Evolutionary conservation across 371 early-diverging fungal genomes (phyloP).

Genomic region (Apophysomyces ossiformis): DNA sequence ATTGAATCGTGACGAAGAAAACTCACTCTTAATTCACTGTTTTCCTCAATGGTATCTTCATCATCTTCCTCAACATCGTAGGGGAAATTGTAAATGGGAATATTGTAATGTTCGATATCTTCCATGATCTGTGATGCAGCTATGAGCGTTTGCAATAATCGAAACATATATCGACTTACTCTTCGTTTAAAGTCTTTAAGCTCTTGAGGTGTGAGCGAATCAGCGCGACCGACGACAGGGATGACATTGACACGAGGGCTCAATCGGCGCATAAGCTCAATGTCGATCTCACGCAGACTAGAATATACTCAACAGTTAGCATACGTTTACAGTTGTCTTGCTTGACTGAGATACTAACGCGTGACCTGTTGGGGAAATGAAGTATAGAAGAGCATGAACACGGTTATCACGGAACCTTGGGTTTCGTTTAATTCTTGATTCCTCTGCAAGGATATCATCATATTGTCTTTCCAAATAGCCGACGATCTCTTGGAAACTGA

Average conservation of each 20-base stretch:
- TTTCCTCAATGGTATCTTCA: slow-evolving; percentile 95
- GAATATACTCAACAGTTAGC: slow-evolving; percentile 3
- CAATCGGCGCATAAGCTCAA: slow-evolving; percentile 94
- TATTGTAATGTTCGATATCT: slow-evolving; percentile 89
- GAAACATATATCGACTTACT: slow-evolving; percentile 40
- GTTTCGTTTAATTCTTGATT: slow-evolving; percentile 93
- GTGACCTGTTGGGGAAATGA: slow-evolving; percentile 97
- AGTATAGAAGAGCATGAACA: slow-evolving; percentile 97
- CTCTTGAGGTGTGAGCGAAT: slow-evolving; percentile 78
- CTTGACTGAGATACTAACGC: slow-evolving; percentile 47
- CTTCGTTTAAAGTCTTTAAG: slow-evolving; percentile 84
- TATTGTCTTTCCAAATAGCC: slow-evolving; percentile 94
- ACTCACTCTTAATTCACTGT: slow-evolving; percentile 82
- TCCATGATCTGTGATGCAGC: slow-evolving; percentile 74
- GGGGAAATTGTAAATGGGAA: slow-evolving; percentile 90
- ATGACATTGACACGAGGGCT: slow-evolving; percentile 95
- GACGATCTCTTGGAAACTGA: slow-evolving; percentile 82
- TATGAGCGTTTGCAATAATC: background rate
- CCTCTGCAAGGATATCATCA: slow-evolving; percentile 95
- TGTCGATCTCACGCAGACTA: slow-evolving; percentile 95
- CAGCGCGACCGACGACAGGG: slow-evolving; percentile 86
- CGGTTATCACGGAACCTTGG: slow-evolving; percentile 97
- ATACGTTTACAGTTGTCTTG: background rate
- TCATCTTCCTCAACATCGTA: slow-evolving; percentile 81
- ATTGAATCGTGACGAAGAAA: background rate